Conservation (phyloP, 225 moss, liverwort and hornwort genomes). For the Antitrichia curtipendula region DNA sequence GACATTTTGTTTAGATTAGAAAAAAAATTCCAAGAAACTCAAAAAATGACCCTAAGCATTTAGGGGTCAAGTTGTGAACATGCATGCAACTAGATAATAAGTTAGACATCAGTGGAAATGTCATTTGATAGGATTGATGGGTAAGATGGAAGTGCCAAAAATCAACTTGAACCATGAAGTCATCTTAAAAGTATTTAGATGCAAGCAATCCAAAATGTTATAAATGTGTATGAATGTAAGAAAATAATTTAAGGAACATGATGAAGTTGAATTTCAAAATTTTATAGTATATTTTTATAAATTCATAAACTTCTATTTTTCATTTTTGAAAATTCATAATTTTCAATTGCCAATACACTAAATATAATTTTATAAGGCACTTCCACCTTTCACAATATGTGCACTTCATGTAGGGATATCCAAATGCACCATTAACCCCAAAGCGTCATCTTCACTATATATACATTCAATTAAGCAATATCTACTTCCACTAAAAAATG, state of each 20-base stretch:
- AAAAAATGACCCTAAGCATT: not conserved
- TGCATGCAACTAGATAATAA: not conserved
- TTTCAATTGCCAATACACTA: not conserved
- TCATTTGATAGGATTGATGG: rapidly evolving
- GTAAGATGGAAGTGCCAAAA: rapidly evolving
- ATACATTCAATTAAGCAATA: not conserved
- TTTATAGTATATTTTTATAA: rapidly evolving
- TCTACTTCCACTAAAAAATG: rapidly evolving
- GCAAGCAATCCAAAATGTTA: too few species aligned
- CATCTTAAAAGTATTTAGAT: not conserved
- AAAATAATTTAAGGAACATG: rapidly evolving
- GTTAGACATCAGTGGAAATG: not conserved
- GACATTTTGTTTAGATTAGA: not conserved
- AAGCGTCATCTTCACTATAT: not conserved
- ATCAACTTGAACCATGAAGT: not conserved
- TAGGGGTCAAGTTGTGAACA: not conserved
- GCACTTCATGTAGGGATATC: not conserved
- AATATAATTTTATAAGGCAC: not conserved
- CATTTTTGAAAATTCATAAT: not conserved
- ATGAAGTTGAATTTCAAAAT: not conserved
- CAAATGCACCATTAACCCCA: rapidly evolving
- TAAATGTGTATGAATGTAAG: not conserved
- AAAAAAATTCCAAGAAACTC: too few species aligned
- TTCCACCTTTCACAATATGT: not conserved
- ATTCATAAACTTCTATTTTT: rapidly evolving